phyloP scores from a whole-genome alignment of 805 yeast genomes.

The Naumovozyma castellii region DNA sequence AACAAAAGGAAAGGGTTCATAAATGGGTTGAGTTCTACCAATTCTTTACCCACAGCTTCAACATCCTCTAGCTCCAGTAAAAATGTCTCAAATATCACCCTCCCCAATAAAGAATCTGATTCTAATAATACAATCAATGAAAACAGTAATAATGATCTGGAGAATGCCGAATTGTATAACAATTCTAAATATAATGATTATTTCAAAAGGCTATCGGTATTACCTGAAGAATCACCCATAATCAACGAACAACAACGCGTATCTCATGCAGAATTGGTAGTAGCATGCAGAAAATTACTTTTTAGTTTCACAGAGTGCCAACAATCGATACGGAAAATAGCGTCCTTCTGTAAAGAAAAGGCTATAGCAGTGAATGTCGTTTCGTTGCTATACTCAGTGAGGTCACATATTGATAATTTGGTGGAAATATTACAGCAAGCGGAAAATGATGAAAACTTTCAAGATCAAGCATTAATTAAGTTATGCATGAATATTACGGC shows the following conservation, averaged over 20 bases:
- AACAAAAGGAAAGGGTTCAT: slow-evolving; percentile 71
- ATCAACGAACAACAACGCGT: slow-evolving; percentile 16
- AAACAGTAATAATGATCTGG: background rate
- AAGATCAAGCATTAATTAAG: slow-evolving; percentile 32
- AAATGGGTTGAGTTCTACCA: slow-evolving; percentile 11
- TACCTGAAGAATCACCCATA: slow-evolving; percentile 39
- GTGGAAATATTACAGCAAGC: slow-evolving; percentile 47
- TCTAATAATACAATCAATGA: slow-evolving; percentile 3
- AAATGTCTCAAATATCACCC: background rate
- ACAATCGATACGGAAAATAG: slow-evolving; percentile 45
- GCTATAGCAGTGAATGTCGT: slow-evolving; percentile 46
- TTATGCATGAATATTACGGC: slow-evolving; percentile 32
- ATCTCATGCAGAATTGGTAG: slow-evolving; percentile 26
- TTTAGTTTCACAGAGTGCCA: slow-evolving; percentile 60
- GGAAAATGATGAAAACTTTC: slow-evolving; percentile 33
- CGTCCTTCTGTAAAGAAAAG: slow-evolving; percentile 50
- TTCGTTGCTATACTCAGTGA: slow-evolving; percentile 41
- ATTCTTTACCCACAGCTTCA: background rate
- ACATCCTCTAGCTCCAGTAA: background rate
- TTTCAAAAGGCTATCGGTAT: slow-evolving; percentile 53
- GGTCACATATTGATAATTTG: slow-evolving; percentile 45
- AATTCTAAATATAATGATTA: slow-evolving; percentile 47
- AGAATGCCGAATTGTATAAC: slow-evolving; percentile 19
- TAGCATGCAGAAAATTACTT: slow-evolving; percentile 46
- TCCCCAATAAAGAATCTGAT: background rate